Conservation (phyloP, 495 filamentous ascomycete species). For the Halenospora varia region DNA sequence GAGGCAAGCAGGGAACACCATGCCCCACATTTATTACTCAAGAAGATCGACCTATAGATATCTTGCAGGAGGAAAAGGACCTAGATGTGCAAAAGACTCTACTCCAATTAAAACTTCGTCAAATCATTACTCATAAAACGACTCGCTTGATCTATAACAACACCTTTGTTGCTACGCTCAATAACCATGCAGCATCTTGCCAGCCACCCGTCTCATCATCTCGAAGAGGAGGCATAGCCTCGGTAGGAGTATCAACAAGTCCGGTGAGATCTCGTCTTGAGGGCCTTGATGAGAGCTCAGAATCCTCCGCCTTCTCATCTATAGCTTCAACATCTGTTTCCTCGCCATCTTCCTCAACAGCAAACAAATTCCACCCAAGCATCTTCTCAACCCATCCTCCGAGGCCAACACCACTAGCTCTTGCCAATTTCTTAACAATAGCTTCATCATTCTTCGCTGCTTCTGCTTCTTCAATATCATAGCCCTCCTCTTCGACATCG, state of each 20-base stretch:
- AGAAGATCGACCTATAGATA: no score
- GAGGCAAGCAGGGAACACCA: no score
- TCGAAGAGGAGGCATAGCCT: slow-evolving; percentile 38
- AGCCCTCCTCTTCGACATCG: slow-evolving; percentile 41
- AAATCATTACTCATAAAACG: no score
- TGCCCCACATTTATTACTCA: no score
- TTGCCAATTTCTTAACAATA: slow-evolving; percentile 47
- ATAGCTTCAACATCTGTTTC: slow-evolving; percentile 29
- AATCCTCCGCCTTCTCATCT: slow-evolving; percentile 39
- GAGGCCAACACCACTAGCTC: slow-evolving; percentile 61
- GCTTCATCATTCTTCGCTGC: slow-evolving; percentile 47
- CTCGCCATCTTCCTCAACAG: slow-evolving; percentile 62
- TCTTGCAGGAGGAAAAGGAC: no score
- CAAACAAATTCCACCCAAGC: slow-evolving; percentile 74
- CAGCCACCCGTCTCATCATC: slow-evolving; percentile 58
- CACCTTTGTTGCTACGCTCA: slow-evolving; percentile 71
- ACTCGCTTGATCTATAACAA: no score
- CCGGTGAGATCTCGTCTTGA: slow-evolving; percentile 26
- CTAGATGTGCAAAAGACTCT: no score
- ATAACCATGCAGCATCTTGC: slow-evolving; percentile 83
- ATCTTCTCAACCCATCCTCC: slow-evolving; percentile 71
- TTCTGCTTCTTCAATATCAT: slow-evolving; percentile 30
- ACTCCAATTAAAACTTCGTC: no score
- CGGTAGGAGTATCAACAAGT: slow-evolving; percentile 14
- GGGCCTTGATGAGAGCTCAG: slow-evolving; percentile 25